Base-by-base conservation (phyloP, 1,284 basidiomycete species). In the Ceratobasidium sp. region DNA sequence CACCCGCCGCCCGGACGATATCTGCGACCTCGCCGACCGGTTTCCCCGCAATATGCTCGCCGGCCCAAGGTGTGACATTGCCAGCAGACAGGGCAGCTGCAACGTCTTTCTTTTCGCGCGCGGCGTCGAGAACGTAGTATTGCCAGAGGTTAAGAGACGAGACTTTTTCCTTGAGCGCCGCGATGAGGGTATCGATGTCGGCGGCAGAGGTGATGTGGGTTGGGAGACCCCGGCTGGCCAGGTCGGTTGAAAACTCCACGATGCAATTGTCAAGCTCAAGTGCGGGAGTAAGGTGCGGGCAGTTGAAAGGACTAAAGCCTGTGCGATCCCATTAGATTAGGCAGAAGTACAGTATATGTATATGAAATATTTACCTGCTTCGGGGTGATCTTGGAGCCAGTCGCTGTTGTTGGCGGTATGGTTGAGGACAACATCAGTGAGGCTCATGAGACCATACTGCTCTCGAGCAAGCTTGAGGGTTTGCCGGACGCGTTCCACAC, bases 401-500 rank as follows among this genome's bases (percentile, higher is more conserved):
- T 88, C 84, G 75, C 91, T 94, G 79, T 97, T 94, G 78, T 94
- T 92, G 6, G 95, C 94, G 2, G 95, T 97, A 78, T 98, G 95
- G 79, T 98, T 98, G 74, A 96, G 86, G 18, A 98, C 96, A 54
- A 98, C 92, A 79, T 98, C 96, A 0, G 94, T 97, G 76, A 98
- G 80, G 77, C 88, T 91, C 73, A 96, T 83, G 44, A 98, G 83
- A 0, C 96, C 95, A 76, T 91, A 96, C 79, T 95, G 88, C 54
- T 94, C 87, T 77, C 85, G 87, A 3, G 94, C 93, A 18, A 87
- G 77, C 76, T 84, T 85, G 30, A 95, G 80, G 44, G 87, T 83
- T n/a, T 87, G 82, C 75, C 89, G 84, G 25, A 94, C 82, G 74
- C 85, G 82, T 62, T 80, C 77, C 44, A 82, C 87, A 11, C 85